Evolutionary conservation across 202 grass and related monocot genomes (phyloP).

Genomic region (Sporobolus alterniflorus): DNA sequence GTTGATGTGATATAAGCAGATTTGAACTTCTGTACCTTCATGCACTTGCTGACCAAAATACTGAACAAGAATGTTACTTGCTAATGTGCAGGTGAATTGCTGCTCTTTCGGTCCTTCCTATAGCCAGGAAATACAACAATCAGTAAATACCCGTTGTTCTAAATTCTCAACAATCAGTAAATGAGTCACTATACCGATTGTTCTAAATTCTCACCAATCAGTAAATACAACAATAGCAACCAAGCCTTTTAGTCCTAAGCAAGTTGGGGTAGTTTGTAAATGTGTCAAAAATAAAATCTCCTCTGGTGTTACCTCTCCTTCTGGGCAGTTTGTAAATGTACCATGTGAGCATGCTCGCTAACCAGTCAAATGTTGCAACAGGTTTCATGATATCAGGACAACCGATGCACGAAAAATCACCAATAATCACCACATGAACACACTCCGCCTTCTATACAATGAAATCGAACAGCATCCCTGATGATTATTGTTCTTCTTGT

Average conservation of each 20-base stretch:
- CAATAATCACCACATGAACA: conserved; percentile 83
- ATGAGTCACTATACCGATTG: neutral
- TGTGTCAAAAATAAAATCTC: neutral
- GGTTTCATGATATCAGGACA: neutral
- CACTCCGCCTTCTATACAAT: conserved; percentile 66
- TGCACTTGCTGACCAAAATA: neutral
- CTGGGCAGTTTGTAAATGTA: neutral
- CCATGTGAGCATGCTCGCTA: neutral
- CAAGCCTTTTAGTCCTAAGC: no score
- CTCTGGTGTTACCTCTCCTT: neutral
- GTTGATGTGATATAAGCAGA: neutral
- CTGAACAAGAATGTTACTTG: neutral
- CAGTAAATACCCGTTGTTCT: neutral
- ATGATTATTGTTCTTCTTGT: conserved; percentile 61
- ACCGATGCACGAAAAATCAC: neutral
- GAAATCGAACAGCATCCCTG: conserved; percentile 79
- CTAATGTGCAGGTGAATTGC: neutral
- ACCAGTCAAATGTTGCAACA: neutral
- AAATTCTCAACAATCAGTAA: neutral
- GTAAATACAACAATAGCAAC: no score
- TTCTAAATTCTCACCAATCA: neutral
- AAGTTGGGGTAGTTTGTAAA: no score
- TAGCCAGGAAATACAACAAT: neutral
- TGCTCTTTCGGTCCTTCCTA: neutral
- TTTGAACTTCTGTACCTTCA: neutral